Evolutionary conservation across 768 basidiomycete species (phyloP).

Genomic region (Rhizopogon rudus): DNA sequence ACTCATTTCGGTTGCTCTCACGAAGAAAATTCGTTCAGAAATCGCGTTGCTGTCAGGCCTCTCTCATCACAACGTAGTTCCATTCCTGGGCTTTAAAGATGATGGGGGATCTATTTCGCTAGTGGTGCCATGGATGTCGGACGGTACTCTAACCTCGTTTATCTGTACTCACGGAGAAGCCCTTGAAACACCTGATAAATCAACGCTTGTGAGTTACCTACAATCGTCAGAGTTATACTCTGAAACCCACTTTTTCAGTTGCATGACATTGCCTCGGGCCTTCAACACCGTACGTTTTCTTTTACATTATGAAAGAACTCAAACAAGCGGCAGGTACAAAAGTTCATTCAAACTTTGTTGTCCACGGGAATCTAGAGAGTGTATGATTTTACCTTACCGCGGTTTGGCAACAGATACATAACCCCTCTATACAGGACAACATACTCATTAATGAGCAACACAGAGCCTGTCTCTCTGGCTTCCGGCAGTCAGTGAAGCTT

Average conservation of each 20-base stretch:
- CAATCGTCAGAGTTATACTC: background rate
- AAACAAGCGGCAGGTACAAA: background rate
- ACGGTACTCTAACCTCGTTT: background rate
- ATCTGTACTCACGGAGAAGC: background rate
- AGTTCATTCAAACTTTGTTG: background rate
- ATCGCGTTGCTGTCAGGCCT: background rate
- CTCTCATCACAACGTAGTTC: background rate
- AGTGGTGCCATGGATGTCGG: background rate
- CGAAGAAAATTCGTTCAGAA: background rate
- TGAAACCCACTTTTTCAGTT: background rate
- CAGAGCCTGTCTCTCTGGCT: background rate
- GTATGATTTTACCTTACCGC: background rate
- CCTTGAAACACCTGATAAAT: background rate
- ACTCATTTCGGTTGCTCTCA: background rate
- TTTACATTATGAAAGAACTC: background rate
- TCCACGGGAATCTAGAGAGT: background rate
- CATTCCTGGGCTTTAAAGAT: background rate
- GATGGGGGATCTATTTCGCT: background rate
- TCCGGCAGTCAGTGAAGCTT: background rate
- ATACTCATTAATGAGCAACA: background rate
- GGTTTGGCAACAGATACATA: background rate
- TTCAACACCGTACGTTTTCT: background rate
- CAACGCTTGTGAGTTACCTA: background rate
- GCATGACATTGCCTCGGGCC: background rate
- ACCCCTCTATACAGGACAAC: background rate